Percentiles rank a stretch among this genome's conserved stretches.
Evolutionary conservation across 2,329 filamentous ascomycete species (phyloP).

Genomic region (Cladosporium sp.): DNA sequence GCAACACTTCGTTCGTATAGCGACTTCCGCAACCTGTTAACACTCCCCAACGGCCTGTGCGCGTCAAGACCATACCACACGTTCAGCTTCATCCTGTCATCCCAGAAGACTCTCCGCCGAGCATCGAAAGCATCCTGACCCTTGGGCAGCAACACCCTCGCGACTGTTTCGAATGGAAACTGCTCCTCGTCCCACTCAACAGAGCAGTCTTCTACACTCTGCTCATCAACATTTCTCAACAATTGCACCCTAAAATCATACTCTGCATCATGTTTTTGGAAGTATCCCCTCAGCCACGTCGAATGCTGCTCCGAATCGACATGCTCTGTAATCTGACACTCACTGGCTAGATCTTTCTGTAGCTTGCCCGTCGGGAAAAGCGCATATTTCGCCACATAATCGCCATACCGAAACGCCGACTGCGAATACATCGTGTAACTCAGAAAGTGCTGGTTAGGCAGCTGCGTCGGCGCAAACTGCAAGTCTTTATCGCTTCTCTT

Average conservation of each 20-base stretch:
- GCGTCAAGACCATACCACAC: constrained; percentile 27
- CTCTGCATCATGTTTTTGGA: constrained; percentile 21
- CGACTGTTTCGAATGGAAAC: constrained; percentile 30
- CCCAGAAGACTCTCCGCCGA: constrained; percentile 27
- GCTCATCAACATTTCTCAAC: constrained; percentile 26
- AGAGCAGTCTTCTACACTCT: constrained; percentile 30
- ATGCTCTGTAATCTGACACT: constrained; percentile 15
- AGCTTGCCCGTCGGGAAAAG: constrained; percentile 24
- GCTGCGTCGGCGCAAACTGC: constrained; percentile 26
- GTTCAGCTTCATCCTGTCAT: constrained; percentile 29
- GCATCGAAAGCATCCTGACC: constrained; percentile 25
- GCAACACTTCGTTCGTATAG: constrained; percentile 29
- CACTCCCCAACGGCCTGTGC: constrained; percentile 27
- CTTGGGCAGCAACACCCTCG: constrained; percentile 24
- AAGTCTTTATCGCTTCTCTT: constrained; percentile 30
- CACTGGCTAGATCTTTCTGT: constrained; percentile 20
- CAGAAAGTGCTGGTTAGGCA: constrained; percentile 37
- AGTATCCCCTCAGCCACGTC: constrained; percentile 28
- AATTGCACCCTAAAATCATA: constrained; percentile 33
- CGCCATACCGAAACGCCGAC: constrained; percentile 29
- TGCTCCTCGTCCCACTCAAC: constrained; percentile 31
- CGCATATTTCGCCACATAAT: constrained; percentile 29
- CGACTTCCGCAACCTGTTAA: constrained; percentile 27
- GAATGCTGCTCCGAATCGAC: constrained; percentile 23
- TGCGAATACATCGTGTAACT: constrained; percentile 30